phyloP scores from a whole-genome alignment of 345 rosid genomes.

The Litchi chinensis region DNA sequence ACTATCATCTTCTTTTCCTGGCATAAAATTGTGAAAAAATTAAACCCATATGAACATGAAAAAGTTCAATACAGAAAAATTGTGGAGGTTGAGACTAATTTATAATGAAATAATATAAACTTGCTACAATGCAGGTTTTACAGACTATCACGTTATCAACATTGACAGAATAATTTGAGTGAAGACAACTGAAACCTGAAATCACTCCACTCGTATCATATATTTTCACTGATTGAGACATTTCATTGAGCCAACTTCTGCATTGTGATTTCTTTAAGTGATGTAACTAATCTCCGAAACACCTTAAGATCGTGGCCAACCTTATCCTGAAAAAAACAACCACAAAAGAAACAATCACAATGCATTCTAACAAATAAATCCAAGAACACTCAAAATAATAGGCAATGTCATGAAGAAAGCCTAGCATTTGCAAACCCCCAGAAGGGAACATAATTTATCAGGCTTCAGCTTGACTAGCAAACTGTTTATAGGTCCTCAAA shows the following conservation, averaged over 20 bases:
- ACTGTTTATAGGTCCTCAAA: too few species aligned
- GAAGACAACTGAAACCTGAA: not conserved
- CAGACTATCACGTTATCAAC: not conserved
- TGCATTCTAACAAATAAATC: not conserved
- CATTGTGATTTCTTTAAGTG: slow-evolving; percentile 75
- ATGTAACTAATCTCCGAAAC: slow-evolving; percentile 70
- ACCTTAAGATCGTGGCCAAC: slow-evolving; percentile 75
- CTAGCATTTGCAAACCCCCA: not conserved
- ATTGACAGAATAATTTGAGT: not conserved
- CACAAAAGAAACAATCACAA: not conserved
- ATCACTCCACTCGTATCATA: not conserved
- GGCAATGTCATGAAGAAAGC: not conserved
- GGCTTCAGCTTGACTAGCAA: not conserved
- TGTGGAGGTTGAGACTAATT: not conserved
- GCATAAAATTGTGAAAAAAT: not conserved
- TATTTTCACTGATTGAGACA: slow-evolving; percentile 6
- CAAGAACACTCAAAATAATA: not conserved
- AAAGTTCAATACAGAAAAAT: not conserved
- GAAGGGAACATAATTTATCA: not conserved
- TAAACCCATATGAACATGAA: not conserved
- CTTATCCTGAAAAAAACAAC: slow-evolving; percentile 61
- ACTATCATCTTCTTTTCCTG: too few species aligned
- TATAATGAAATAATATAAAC: not conserved
- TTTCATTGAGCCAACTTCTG: slow-evolving; percentile 45
- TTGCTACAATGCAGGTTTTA: not conserved